phyloP scores from a whole-genome alignment of 2,329 filamentous ascomycete species.

The Fusarium anguioides region DNA sequence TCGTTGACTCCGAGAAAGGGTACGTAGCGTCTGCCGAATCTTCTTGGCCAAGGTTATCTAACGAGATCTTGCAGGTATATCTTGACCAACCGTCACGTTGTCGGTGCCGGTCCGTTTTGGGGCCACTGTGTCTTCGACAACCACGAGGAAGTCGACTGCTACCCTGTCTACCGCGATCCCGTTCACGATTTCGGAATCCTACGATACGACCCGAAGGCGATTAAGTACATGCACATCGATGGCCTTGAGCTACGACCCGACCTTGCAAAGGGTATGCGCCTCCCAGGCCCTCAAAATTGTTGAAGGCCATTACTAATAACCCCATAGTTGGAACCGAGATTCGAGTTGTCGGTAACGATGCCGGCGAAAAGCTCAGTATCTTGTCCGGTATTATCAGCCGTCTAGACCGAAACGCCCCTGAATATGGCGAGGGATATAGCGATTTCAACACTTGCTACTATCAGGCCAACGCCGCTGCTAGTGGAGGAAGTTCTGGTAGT shows the following conservation, averaged over 20 bases:
- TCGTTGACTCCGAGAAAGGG: constrained; percentile 93
- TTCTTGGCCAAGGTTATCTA: background rate
- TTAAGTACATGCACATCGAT: constrained; percentile 95
- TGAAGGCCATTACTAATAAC: constrained; percentile 28
- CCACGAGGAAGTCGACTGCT: constrained; percentile 95
- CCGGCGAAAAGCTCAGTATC: constrained; percentile 97
- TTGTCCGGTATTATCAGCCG: constrained; percentile 97
- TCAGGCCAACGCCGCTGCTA: constrained; percentile 95
- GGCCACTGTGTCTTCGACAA: constrained; percentile 99
- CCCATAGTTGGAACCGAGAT: constrained; percentile 86
- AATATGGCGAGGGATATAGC: constrained; percentile 97
- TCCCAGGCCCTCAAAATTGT: background rate
- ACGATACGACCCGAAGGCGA: constrained; percentile 92
- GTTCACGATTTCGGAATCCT: constrained; percentile 99
- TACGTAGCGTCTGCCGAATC: constrained; percentile 55
- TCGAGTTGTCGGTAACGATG: constrained; percentile 97
- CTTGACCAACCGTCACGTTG: constrained; percentile 90
- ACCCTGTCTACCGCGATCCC: constrained; percentile 96
- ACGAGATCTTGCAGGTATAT: constrained; percentile 67
- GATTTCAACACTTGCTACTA: constrained; percentile 98
- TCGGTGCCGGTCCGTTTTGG: constrained; percentile 96
- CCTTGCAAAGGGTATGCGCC: constrained; percentile 72
- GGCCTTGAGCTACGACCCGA: constrained; percentile 86
- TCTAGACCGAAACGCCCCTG: constrained; percentile 94
- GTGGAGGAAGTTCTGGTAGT: constrained; percentile 97